A percentile compares a stretch with the other conserved stretches of the same genome.
Conservation (phyloP, 2,329 filamentous ascomycete species). For the Bimuria novae-zelandiae region DNA sequence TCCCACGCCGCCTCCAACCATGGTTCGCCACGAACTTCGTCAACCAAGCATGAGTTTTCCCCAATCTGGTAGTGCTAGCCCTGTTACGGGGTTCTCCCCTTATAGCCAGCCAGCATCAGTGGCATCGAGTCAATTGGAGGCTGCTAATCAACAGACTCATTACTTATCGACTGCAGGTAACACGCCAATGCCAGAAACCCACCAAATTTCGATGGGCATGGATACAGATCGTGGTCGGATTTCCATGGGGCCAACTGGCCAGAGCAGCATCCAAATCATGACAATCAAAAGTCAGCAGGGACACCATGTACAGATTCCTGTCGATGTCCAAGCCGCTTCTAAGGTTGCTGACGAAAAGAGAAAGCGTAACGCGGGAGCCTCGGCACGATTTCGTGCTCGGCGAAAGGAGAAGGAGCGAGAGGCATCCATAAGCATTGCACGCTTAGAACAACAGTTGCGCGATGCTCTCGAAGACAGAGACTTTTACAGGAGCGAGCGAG, state of each 20-base stretch:
- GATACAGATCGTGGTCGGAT: constrained; percentile 47
- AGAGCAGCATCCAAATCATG: constrained; percentile 58
- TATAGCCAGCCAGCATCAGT: constrained; percentile 41
- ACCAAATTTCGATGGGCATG: constrained; percentile 40
- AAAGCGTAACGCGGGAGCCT: constrained; percentile 82
- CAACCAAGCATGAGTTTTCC: constrained; percentile 44
- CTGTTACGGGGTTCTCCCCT: constrained; percentile 52
- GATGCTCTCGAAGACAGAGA: constrained; percentile 72
- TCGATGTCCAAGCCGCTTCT: constrained; percentile 81
- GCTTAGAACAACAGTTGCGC: constrained; percentile 69
- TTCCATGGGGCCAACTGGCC: constrained; percentile 52
- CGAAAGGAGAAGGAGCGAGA: constrained; percentile 83
- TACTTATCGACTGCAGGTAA: constrained; percentile 21
- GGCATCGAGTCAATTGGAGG: constrained; percentile 44
- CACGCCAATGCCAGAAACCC: constrained; percentile 30
- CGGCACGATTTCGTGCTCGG: constrained; percentile 77
- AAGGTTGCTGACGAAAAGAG: constrained; percentile 84
- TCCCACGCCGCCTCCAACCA: constrained; percentile 38
- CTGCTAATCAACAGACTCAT: constrained; percentile 30
- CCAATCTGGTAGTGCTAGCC: constrained; percentile 51
- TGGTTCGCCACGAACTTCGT: constrained; percentile 30
- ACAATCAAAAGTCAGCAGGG: constrained; percentile 58
- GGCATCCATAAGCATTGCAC: constrained; percentile 69
- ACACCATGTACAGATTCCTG: constrained; percentile 63
- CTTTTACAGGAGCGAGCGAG: constrained; percentile 73